Conservation (phyloP, 129 eudicot species). For the Escallonia herrerae region DNA sequence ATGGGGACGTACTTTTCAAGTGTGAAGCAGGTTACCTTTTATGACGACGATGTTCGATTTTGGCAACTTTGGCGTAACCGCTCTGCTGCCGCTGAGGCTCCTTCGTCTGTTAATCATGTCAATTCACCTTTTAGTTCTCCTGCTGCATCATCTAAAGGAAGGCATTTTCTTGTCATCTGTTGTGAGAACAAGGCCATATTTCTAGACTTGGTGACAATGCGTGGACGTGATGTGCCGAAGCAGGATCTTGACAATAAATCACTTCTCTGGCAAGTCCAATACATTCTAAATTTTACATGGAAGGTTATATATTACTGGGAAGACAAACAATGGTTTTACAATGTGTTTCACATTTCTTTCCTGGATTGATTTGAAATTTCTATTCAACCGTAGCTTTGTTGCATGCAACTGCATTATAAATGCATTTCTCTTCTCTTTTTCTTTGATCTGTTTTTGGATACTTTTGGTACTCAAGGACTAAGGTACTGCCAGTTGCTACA, state of each 20-base stretch:
- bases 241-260: constrained; percentile 87
- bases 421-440: too few relatives aligned
- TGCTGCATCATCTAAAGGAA: constrained; percentile 88
- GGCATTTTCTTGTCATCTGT: constrained; percentile 92
- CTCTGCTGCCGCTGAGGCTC: constrained; percentile 94
- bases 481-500: too few relatives aligned
- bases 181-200: constrained; percentile 95
- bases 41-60: constrained; percentile 88
- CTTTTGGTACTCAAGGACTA: too few relatives aligned
- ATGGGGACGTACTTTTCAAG: constrained; percentile 38
- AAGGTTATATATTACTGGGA: neutral
- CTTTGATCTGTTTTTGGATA: too few relatives aligned
- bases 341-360: neutral
- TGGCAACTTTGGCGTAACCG: constrained; percentile 95
- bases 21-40: constrained; percentile 96
- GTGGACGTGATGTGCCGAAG: constrained; percentile 97
- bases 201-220: constrained; percentile 94
- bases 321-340: neutral
- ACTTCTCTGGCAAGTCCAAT: constrained; percentile 72
- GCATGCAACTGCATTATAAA: too few relatives aligned
- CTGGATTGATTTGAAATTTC: neutral
- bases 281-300: neutral
- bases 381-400: too few relatives aligned
- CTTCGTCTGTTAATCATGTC: constrained; percentile 73
- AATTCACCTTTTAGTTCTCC: constrained; percentile 72